phyloP scores from a whole-genome alignment of 495 filamentous ascomycete species.

The Penicillium salamii region DNA sequence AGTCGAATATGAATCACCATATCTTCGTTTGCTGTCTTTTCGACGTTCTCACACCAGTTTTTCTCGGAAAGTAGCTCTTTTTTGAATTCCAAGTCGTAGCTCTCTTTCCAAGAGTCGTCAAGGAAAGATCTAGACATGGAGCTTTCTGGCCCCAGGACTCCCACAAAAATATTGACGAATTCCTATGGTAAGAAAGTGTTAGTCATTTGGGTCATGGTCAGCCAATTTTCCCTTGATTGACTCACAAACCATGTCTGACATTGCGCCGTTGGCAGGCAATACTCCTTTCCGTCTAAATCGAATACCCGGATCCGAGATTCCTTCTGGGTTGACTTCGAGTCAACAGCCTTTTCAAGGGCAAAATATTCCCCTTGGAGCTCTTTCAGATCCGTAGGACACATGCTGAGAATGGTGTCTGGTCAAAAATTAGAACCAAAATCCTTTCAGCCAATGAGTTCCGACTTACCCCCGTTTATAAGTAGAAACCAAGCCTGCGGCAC shows the following conservation, averaged over 20 bases:
- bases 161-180: conserved; percentile 1
- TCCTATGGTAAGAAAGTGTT: background rate
- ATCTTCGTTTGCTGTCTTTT: background rate
- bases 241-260: conserved; percentile 12
- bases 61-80: conserved; percentile 1
- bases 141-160: background rate
- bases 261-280: background rate
- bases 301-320: conserved; percentile 1
- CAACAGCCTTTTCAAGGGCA: background rate
- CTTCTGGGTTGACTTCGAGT: background rate
- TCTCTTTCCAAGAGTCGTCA: conserved; percentile 6
- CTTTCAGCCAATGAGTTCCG: too few relatives aligned
- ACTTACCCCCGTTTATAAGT: conserved; percentile 3
- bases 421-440: background rate
- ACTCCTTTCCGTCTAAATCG: conserved; percentile 6
- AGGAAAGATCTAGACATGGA: background rate
- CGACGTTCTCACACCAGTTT: background rate
- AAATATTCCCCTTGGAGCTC: background rate
- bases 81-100: background rate
- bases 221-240: background rate
- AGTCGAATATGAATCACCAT: background rate
- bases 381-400: background rate
- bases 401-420: conserved; percentile 6
- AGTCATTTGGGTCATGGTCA: background rate
- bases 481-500: conserved; percentile 10